These are phyloP conservation scores for Aureobasidium lini DNA, from an alignment of 2,329 filamentous ascomycete species.

Conservation along the genomic window DNA sequence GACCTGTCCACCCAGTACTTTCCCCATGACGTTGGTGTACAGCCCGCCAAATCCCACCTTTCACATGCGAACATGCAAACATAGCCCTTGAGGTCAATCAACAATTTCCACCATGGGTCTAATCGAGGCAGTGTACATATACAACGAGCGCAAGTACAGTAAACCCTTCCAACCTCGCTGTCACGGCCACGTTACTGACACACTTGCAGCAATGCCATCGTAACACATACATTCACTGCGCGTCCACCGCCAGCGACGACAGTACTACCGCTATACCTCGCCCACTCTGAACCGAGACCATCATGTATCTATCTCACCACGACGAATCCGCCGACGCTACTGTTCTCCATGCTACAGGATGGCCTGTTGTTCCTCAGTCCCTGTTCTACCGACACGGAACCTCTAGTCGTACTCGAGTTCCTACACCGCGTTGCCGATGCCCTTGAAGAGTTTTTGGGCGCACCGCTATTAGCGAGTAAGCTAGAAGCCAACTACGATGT, in stretches of 20 bases:
- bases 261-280: constrained; percentile 79
- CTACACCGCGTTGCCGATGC: constrained; percentile 87
- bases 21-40: neutral
- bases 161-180: neutral
- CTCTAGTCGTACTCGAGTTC: constrained; percentile 86
- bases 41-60: neutral
- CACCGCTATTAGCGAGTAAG: constrained; percentile 76
- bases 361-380: constrained; percentile 81
- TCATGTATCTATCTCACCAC: constrained; percentile 79
- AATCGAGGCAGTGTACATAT: constrained; percentile 94
- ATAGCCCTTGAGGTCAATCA: neutral
- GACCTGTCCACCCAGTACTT: too few relatives aligned
- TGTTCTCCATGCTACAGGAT: constrained; percentile 82
- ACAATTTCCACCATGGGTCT: constrained; percentile 46
- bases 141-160: constrained; percentile 83
- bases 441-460: constrained; percentile 87
- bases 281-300: constrained; percentile 71
- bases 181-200: neutral
- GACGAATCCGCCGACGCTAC: constrained; percentile 74
- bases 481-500: constrained; percentile 90
- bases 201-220: constrained; percentile 60
- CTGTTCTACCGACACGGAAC: constrained; percentile 78
- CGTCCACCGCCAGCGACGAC: constrained; percentile 69
- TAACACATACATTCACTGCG: constrained; percentile 82
- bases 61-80: constrained; percentile 10